These are phyloP conservation scores for Tilletia setariae DNA, from an alignment of 1,284 basidiomycete species.

Conservation along the genomic window DNA sequence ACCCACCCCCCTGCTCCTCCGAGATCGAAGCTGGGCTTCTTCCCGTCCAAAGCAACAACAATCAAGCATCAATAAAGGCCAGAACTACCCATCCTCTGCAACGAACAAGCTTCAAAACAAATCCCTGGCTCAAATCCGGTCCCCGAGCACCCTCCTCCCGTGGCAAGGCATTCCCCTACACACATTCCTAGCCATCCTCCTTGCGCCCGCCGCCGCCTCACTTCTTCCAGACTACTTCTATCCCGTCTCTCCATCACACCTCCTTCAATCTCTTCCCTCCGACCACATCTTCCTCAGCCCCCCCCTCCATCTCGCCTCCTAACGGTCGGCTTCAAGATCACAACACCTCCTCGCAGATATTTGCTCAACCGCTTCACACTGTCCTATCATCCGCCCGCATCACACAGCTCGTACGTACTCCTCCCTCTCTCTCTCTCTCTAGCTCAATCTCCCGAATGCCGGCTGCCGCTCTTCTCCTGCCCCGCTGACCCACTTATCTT, in stretches of 20 bases:
- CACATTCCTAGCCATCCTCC: not conserved
- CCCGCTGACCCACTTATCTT: no score
- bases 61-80: not conserved
- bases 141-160: not conserved
- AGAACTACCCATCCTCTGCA: no score
- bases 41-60: not conserved
- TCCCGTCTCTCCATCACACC: not conserved
- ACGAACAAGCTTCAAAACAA: not conserved
- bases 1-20: not conserved
- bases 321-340: not conserved
- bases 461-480: no score
- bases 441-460: no score
- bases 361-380: constrained; percentile 7
- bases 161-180: no score
- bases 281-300: not conserved
- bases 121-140: not conserved
- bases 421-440: not conserved
- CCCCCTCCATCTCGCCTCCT: not conserved
- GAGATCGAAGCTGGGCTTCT: constrained; percentile 15
- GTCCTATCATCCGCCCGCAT: not conserved
- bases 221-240: constrained; percentile 3
- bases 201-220: not conserved
- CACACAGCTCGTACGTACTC: not conserved
- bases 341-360: constrained; percentile 5
- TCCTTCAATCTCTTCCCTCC: not conserved